Conservation (phyloP, 495 filamentous ascomycete genomes). For the Penicillium roqueforti region DNA sequence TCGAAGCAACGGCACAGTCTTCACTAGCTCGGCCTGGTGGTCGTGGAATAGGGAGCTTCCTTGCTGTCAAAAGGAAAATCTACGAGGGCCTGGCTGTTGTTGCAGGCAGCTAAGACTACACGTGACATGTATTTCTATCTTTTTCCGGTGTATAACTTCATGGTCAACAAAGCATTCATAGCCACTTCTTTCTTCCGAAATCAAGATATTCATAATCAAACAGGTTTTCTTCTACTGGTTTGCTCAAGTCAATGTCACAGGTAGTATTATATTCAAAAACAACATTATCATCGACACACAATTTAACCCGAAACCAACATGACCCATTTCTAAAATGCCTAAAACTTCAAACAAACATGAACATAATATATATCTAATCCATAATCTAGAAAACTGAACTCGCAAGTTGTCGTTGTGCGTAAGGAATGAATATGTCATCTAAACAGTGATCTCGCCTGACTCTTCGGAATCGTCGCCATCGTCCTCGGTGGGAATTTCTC, state of each 20-base stretch:
- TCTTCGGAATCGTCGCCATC: slow-evolving; percentile 21
- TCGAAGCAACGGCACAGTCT: slow-evolving; percentile 66
- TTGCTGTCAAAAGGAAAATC: slow-evolving; percentile 73
- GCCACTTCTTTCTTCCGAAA: neutral
- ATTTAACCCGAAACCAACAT: neutral
- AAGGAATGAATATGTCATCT: neutral
- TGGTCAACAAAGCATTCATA: slow-evolving; percentile 1
- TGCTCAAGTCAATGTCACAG: neutral
- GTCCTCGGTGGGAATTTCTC: slow-evolving; percentile 36
- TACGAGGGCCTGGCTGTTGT: slow-evolving; percentile 82
- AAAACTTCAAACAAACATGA: neutral
- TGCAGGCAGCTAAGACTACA: slow-evolving; percentile 53
- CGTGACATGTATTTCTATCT: slow-evolving; percentile 15
- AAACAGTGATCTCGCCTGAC: slow-evolving; percentile 17
- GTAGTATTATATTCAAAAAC: neutral
- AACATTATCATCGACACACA: neutral
- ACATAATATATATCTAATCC: slow-evolving; percentile 1
- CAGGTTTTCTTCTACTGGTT: neutral
- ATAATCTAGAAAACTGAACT: neutral
- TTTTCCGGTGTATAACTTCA: slow-evolving; percentile 11
- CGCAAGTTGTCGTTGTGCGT: neutral
- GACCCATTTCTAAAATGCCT: neutral
- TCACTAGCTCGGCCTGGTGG: slow-evolving; percentile 32
- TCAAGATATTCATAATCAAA: neutral
- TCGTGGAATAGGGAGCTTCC: slow-evolving; percentile 55